Conservation (phyloP, 192 early-diverging fungal species). For the Coemansia sp. region DNA sequence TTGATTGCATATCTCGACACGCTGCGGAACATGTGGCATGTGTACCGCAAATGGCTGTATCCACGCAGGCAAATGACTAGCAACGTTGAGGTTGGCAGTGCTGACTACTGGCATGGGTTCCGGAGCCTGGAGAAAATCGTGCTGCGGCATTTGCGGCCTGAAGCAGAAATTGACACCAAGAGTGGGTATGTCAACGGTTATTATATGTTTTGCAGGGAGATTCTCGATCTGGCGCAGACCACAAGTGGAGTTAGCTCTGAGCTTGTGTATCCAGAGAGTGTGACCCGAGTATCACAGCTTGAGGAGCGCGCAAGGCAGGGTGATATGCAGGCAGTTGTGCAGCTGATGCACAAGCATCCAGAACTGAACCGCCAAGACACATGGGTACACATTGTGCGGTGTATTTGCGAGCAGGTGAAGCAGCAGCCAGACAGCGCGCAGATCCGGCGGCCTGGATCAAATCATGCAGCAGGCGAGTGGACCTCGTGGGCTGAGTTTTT, state of each 20-base stretch:
- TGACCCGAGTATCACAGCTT: neutral
- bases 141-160: constrained; percentile 11
- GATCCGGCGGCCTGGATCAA: constrained; percentile 9
- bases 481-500: constrained; percentile 21
- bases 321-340: constrained; percentile 20
- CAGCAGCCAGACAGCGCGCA: neutral
- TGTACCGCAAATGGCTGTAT: constrained; percentile 27
- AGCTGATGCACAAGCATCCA: constrained; percentile 22
- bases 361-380: constrained; percentile 16
- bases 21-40: constrained; percentile 18
- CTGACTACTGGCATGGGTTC: constrained; percentile 7
- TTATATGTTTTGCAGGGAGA: constrained; percentile 8
- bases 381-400: constrained; percentile 30
- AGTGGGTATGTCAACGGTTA: neutral
- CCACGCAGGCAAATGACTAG: neutral
- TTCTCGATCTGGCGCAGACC: constrained; percentile 12
- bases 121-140: constrained; percentile 16
- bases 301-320: constrained; percentile 15
- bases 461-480: too few relatives aligned
- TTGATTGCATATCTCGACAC: constrained; percentile 5
- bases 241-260: too few relatives aligned
- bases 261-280: too few relatives aligned
- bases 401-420: constrained; percentile 19
- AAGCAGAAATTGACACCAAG: too few relatives aligned
- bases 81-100: too few relatives aligned